A percentile compares a stretch with the other conserved stretches of the same genome.
Evolutionary conservation across 2,329 filamentous ascomycete genomes (phyloP).

Genomic region (Alternaria brassicicola): DNA sequence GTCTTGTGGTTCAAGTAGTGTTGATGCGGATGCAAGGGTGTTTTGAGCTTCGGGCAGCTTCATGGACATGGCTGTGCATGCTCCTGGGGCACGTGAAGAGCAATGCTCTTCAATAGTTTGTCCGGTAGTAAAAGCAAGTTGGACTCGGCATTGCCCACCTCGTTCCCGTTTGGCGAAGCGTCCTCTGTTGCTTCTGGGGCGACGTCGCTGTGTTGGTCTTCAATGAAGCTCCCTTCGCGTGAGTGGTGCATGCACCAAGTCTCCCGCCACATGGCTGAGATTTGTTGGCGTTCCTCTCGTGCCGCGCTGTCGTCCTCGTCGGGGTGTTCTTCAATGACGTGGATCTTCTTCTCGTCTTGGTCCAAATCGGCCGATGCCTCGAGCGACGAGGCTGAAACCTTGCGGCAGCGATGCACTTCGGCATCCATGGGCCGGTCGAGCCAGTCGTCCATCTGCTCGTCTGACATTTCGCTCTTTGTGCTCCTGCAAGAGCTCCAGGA

Average conservation of each 20-base stretch:
- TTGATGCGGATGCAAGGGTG: background rate
- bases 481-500: constrained; percentile 12
- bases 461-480: constrained; percentile 19
- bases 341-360: constrained; percentile 7
- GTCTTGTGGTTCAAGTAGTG: background rate
- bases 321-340: constrained; percentile 13
- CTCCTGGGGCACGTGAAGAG: background rate
- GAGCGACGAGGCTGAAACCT: constrained; percentile 7
- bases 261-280: constrained; percentile 9
- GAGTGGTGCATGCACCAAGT: constrained; percentile 9
- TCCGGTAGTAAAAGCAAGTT: background rate
- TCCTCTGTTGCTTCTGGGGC: background rate
- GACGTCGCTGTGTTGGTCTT: background rate
- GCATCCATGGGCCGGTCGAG: constrained; percentile 25
- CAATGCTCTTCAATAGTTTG: background rate
- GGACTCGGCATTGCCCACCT: background rate
- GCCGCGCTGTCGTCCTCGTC: constrained; percentile 4
- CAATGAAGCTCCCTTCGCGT: background rate
- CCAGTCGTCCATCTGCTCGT: constrained; percentile 30
- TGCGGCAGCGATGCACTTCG: constrained; percentile 23
- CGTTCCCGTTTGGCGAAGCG: background rate
- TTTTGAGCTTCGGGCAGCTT: constrained; percentile 6
- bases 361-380: background rate
- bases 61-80: constrained; percentile 1
- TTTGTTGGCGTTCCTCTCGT: background rate